phyloP scores from a whole-genome alignment of 345 rosid species.

The Luvunga scandens region DNA sequence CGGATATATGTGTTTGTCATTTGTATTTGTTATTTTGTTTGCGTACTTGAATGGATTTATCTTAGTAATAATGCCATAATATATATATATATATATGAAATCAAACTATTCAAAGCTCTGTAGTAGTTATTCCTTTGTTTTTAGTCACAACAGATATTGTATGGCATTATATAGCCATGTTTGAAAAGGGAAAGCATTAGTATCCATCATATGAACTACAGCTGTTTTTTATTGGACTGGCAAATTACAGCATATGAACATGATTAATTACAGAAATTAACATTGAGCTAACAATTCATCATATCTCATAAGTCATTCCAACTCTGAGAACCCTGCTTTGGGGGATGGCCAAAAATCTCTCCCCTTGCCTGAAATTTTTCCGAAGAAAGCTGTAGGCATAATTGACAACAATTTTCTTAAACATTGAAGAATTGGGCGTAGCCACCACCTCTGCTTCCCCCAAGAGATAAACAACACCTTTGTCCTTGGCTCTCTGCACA shows the following conservation, averaged over 20 bases:
- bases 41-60: neutral
- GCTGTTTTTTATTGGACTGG: too few relatives aligned
- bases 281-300: slow-evolving; percentile 8
- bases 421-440: slow-evolving; percentile 37
- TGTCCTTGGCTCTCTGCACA: slow-evolving; percentile 56
- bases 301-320: slow-evolving; percentile 86
- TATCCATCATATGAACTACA: too few relatives aligned
- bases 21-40: slow-evolving; percentile 14
- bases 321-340: slow-evolving; percentile 57
- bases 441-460: slow-evolving; percentile 70
- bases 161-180: neutral
- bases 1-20: slow-evolving; percentile 31
- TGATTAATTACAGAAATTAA: too few relatives aligned
- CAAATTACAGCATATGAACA: too few relatives aligned
- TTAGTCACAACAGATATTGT: neutral
- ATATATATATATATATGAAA: too few relatives aligned
- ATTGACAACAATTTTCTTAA: slow-evolving; percentile 63
- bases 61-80: neutral
- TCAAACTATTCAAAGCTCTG: neutral
- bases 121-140: neutral
- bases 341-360: slow-evolving; percentile 59
- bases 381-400: slow-evolving; percentile 49
- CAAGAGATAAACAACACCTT: slow-evolving; percentile 58
- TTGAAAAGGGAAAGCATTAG: slow-evolving; percentile 5
- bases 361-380: slow-evolving; percentile 61